phyloP scores from a whole-genome alignment of 768 basidiomycete species.

The Dacryopinax primogenitus region DNA sequence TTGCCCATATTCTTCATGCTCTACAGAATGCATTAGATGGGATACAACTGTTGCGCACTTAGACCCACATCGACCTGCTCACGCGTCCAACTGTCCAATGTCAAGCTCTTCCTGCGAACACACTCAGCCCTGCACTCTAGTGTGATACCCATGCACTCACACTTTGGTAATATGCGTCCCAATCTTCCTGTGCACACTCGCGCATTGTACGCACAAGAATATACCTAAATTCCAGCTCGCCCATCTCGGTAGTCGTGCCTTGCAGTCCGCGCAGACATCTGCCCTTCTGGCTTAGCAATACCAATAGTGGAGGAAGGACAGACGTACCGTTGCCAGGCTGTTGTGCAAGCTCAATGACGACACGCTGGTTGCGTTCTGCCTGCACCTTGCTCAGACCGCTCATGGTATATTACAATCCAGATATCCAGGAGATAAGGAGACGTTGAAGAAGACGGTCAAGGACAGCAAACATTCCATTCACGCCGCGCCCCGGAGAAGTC shows the following conservation, averaged over 20 bases:
- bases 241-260: conserved; percentile 77
- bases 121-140: conserved; percentile 12
- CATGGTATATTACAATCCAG: background rate
- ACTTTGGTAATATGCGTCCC: conserved; percentile 91
- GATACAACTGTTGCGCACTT: background rate
- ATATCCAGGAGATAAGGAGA: background rate
- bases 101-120: conserved; percentile 64
- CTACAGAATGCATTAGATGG: conserved; percentile 28
- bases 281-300: conserved; percentile 9
- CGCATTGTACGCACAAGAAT: conserved; percentile 77
- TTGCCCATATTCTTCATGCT: conserved; percentile 74
- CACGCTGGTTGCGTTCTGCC: conserved; percentile 50
- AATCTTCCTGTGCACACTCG: conserved; percentile 85
- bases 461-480: too few species aligned
- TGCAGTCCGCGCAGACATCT: conserved; percentile 91
- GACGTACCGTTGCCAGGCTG: conserved; percentile 69
- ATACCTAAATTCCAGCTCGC: conserved; percentile 79
- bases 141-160: conserved; percentile 35
- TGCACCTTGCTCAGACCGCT: background rate
- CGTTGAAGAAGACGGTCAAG: background rate
- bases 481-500: too few species aligned
- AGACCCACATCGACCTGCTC: conserved; percentile 67
- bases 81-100: conserved; percentile 74
- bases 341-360: conserved; percentile 52
- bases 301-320: background rate